Base-by-base conservation (phyloP, 352 stramenopile species). In the Phytopythium mirpurense region DNA sequence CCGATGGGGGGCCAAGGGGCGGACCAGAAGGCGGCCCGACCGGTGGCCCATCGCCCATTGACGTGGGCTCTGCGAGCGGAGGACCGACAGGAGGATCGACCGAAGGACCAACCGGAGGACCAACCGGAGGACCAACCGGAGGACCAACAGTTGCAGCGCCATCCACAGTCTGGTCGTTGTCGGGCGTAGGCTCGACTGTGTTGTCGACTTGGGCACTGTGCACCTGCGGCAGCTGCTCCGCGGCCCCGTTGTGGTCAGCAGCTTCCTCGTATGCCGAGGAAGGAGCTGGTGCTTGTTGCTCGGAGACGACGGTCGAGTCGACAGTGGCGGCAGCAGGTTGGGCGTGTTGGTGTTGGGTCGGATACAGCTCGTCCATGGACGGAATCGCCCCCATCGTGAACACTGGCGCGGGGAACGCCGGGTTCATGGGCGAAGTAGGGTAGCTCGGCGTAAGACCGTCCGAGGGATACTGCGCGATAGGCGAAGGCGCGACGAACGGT, bases 371-470 rank as follows among this genome's bases (percentile, higher is more conserved):
- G 0, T 54, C 35, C 48, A 54, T 54, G 34, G 48, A 23, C 8
- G 48, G 34, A 11, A 54, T 38, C 35, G 48, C 35, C 5, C 48
- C 48, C 48, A 54, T 54, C 12, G 34, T 36, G 26, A 54, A 54
- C 23, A 54, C 48, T 32, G 48, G 48, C 23, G 48, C 23, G 6
- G 48, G 48, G 18, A 45, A 54, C 4, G 48, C 8, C 12, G 48
- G 35, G 16, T 45, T 54, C 21, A 54, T 11, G 14, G 48, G 48
- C 15, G 48, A 54, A 31, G 35, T 27, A 31, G 35, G 48, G 24
- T 54, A 54, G 21, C 48, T 44, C n/a, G 48, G 36, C 6, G 35
- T 14, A 11, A 42, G 8, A 36, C 24, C 48, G 26, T 54, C 23
- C 9, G n/a, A 14, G 2, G 35, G 15, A 15, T 46, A 54, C 34